Evolutionary conservation across 2,329 filamentous ascomycete species (phyloP).

Genomic region (Penicillium glabrum): DNA sequence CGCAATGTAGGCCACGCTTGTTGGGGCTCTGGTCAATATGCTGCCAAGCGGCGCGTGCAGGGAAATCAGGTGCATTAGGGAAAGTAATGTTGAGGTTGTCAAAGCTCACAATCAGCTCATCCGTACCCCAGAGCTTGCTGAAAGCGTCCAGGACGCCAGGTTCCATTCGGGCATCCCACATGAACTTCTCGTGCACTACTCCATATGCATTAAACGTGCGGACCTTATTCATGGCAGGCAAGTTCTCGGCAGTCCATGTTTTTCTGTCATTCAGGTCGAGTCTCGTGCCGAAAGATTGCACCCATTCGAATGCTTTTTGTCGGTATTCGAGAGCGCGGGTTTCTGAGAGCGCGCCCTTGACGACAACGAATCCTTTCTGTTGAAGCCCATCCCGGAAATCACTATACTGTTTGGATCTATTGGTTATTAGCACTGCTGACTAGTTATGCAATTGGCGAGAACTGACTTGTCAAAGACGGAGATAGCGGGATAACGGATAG

Average conservation of each 20-base stretch:
- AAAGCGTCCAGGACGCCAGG: constrained; percentile 40
- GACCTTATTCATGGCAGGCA: neutral
- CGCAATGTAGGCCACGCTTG: neutral
- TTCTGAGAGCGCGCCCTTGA: no score
- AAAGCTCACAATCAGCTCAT: neutral
- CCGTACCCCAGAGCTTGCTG: neutral
- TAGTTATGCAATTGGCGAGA: no score
- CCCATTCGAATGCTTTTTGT: constrained; percentile 7
- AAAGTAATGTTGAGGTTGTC: constrained; percentile 1
- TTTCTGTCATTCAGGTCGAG: neutral
- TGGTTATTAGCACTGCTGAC: no score
- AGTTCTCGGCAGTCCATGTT: neutral
- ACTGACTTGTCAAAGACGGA: no score
- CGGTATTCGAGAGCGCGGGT: constrained; percentile 6
- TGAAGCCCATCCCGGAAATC: no score
- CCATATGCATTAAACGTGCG: constrained; percentile 35
- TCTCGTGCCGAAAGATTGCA: neutral
- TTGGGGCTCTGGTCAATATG: neutral
- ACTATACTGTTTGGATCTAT: no score
- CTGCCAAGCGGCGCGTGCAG: neutral
- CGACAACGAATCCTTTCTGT: no score
- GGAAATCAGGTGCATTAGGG: neutral
- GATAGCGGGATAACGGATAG: no score
- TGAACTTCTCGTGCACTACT: constrained; percentile 48
- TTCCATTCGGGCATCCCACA: constrained; percentile 47